These are phyloP conservation scores for Pulveroboletus sp. DNA, from an alignment of 768 basidiomycete genomes.

Conservation along the genomic window DNA sequence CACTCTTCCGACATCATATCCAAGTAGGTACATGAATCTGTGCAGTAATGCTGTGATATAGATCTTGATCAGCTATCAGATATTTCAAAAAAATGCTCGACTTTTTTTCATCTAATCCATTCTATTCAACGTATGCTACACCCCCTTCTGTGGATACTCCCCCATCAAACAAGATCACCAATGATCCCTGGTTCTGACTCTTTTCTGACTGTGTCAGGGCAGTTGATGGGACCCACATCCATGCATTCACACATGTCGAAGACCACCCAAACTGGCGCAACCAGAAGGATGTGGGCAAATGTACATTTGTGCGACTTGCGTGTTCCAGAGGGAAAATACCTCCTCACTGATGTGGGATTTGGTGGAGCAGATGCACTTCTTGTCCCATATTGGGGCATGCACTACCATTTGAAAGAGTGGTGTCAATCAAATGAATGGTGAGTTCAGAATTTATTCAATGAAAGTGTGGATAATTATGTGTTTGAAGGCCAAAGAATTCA, in stretches of 20 bases:
- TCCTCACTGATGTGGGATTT: conserved; percentile 9
- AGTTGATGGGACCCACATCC: too few relatives aligned
- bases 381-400: conserved; percentile 35
- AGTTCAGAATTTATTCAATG: not conserved
- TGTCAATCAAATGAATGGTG: not conserved
- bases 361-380: conserved; percentile 24
- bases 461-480: not conserved
- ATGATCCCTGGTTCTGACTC: not conserved
- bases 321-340: not conserved
- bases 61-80: conserved; percentile 5
- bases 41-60: too few relatives aligned
- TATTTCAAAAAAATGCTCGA: conserved; percentile 7
- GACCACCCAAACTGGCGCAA: conserved; percentile 1
- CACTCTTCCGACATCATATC: conserved; percentile 3
- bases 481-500: not conserved
- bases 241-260: not conserved
- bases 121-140: conserved; percentile 1
- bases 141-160: not conserved
- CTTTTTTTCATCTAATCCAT: conserved; percentile 1
- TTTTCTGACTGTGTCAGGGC: conserved; percentile 6
- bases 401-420: conserved; percentile 39
- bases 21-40: not conserved
- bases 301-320: too few relatives aligned
- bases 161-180: not conserved
- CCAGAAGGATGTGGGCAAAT: too few relatives aligned